Evolutionary conservation across 768 basidiomycete genomes (phyloP), one percentile per base, ranked within the genome.

Genomic region (Brasilioporus rufonigricans): DNA sequence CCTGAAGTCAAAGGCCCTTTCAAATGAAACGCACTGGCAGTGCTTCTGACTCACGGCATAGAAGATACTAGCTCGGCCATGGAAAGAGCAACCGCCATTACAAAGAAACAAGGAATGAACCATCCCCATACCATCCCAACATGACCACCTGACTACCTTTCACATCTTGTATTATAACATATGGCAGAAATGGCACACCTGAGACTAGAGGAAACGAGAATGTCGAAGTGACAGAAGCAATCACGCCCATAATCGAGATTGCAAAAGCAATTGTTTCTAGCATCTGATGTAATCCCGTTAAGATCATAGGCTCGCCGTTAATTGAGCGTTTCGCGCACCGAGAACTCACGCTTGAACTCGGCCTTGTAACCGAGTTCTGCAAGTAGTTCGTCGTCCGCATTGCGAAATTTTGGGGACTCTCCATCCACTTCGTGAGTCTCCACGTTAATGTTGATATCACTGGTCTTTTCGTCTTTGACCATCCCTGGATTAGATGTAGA

Each of bases 51-150:
- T 67, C 68, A 89, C 87, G 87, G 87, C 87, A 89, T 89, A 3
- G 86, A 79, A 1, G 87, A 87, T 1, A 83, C 78, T 32, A 89
- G 60, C 63, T 89, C 87, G 4, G 87, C 87, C 77, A 89, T 82
- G n/a, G 81, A 85, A 16, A 84, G 75, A 4, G 87, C 86, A 16
- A 89, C 77, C 6, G 78, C 75, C 73, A 84, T 75, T 26, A 89
- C 87, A 56, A 89, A 89, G 44, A 84, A 71, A 59, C 76, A 78
- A 7, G 87, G 87, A 59, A 88, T 85, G 26, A 88, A 70, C 87
- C 87, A 89, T 35, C 87, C 87, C 73, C 83, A 89, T 19, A 88
- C 80, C 78, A 89, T 82, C 16, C 87, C 87, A 23, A 87, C 85
- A 69, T 89, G 87, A 3, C 87, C 87, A 50, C 87, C 87, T 83